phyloP scores from a whole-genome alignment of 768 basidiomycete species.

The Lyophyllum shimeji region DNA sequence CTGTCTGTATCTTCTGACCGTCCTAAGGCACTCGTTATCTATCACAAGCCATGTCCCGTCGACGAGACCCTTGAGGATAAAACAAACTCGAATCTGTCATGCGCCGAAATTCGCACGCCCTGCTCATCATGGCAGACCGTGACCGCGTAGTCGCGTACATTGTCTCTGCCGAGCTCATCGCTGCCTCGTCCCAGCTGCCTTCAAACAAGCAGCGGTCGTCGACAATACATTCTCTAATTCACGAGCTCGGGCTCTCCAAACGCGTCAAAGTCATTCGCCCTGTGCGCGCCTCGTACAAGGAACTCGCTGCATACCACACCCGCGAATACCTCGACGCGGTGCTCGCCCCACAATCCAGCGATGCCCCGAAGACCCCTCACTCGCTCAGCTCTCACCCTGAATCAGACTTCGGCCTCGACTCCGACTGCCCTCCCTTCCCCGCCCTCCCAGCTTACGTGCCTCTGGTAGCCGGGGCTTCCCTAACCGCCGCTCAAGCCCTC shows the following conservation, averaged over 20 bases:
- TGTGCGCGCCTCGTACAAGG: slow-evolving; percentile 48
- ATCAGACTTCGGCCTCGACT: slow-evolving; percentile 34
- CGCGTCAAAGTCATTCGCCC: slow-evolving; percentile 52
- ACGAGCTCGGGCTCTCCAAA: slow-evolving; percentile 43
- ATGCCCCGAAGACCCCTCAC: background rate
- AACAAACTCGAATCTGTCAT: too few relatives aligned
- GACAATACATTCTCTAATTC: slow-evolving; percentile 64
- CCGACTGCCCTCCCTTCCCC: slow-evolving; percentile 78
- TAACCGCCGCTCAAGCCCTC: slow-evolving; percentile 70
- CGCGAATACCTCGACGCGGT: slow-evolving; percentile 67
- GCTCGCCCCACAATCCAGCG: slow-evolving; percentile 34
- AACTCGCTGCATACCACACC: slow-evolving; percentile 69
- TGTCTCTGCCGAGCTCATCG: slow-evolving; percentile 57
- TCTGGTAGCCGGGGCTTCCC: slow-evolving; percentile 73
- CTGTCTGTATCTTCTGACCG: too few relatives aligned
- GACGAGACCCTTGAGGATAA: too few relatives aligned
- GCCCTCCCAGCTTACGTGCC: slow-evolving; percentile 68
- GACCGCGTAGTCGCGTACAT: slow-evolving; percentile 41
- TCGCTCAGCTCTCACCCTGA: slow-evolving; percentile 9
- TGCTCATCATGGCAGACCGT: background rate
- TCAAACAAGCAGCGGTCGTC: slow-evolving; percentile 67
- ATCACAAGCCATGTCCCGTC: too few relatives aligned
- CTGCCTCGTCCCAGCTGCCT: slow-evolving; percentile 59
- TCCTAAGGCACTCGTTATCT: too few relatives aligned
- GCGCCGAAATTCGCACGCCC: too few relatives aligned